Evolutionary conservation across 208 protist species (phyloP), one percentile per base, ranked within the genome.

Genomic region (Wallacemonas sp.): DNA sequence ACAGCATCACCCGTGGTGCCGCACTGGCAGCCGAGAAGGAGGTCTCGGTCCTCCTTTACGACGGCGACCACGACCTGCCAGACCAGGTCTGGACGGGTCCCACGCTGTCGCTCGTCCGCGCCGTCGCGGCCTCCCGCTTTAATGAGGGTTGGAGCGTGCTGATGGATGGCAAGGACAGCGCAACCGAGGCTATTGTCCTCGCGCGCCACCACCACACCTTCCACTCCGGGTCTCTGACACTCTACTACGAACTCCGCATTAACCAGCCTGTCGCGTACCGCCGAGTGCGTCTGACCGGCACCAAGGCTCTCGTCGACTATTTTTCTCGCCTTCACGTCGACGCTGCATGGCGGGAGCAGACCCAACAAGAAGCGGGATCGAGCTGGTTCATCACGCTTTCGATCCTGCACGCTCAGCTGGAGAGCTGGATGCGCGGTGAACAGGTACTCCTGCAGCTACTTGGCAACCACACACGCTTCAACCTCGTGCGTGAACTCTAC

Each of bases 71-170:
- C 45, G 70, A 61, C 3, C 60, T 87, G 30, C 73, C 69, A 15
- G 71, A 79, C 61, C 69, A 82, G 10, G 36, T 79, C 1, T 39
- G 73, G 24, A 34, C 21, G 15, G 42, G 61, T 0, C 58, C 72
- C 26, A 73, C 69, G 48, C 22, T 65, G 45, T 58, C 59, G 29
- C 37, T 79, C 13, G 70, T 93, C 52, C 78, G 78, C 30, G 70
- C 79, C 27, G 68, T 85, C 6, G 85, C 85, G 15, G 81, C 72
- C 17, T 78, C 85, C n/a, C 80, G 87, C 53, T 81, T 88, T 44
- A 93, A 88, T 63, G 73, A 93, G 62, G 87, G 87, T 5, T 95
- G 87, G 90, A 86, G 83, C 55, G 87, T 93, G 15, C 63, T 93
- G 30, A 83, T 95, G 50, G 79, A 91, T 62, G 83, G 85, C 63